Evolutionary conservation across 148 eudicot genomes (phyloP), one percentile per base, ranked within the genome.

Genomic region (Silene conica): DNA sequence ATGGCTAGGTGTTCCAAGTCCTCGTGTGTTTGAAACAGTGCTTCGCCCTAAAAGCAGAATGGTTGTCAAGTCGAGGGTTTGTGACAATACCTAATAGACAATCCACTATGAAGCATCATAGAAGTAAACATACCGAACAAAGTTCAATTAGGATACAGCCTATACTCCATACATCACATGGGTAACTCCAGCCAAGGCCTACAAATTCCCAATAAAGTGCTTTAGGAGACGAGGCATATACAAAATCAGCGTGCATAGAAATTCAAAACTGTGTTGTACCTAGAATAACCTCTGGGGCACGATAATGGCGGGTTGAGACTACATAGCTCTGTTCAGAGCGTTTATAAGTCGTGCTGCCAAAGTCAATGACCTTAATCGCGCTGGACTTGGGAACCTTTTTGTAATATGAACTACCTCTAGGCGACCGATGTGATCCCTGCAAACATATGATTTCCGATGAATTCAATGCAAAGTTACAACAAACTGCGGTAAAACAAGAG

Each of bases 301-400:
- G 87, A 67, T 91, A 94, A 77, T 91, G 98, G 13, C 97, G 82
- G 0, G 98, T 91, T 13, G 96, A 92, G 0, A 95, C 93, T 4
- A 86, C 75, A 56, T 94, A 92, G 31, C 65, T 88, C 72, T 95
- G 98, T 61, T 88, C 88, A n/a, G 82, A 80, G 25, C 87, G 87
- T 20, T 92, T 92, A 74, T 80, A 86, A 0, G 92, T 90, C 6
- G 98, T 92, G 74, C 97, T 92, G 61, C 98, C 98, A 86, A 95
- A 95, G 82, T 95, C 98, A 61, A 95, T 95, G 5, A 95, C 93
- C 74, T 95, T 95, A 14, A 95, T 84, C 26, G 92, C 96, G 84
- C 97, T 95, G 8, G 97, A 92, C 76, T 92, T 92, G 2, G 99
- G 99, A 28, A 95, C 86, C 57, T 83, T 89, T 69, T 92, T 89